Evolutionary conservation across 2,329 filamentous ascomycete species (phyloP).

Genomic region (Rosellinia necatrix): DNA sequence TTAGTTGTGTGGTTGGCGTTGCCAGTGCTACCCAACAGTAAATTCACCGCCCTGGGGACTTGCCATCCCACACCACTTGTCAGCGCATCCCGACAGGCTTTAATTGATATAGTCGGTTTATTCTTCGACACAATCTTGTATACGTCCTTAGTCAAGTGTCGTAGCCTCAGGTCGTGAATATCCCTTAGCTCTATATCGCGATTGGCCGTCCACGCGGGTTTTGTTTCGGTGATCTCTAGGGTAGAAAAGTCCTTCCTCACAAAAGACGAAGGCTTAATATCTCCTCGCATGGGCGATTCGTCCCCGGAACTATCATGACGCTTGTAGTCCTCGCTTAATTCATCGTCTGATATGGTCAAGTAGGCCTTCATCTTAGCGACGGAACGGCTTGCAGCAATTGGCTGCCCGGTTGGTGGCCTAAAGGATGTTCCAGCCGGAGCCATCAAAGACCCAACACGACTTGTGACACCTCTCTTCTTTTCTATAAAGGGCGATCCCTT

Average conservation of each 20-base stretch:
- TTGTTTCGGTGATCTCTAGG: slow-evolving; percentile 18
- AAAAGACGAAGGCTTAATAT: slow-evolving; percentile 42
- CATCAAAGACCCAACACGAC: slow-evolving; percentile 64
- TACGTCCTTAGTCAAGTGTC: slow-evolving; percentile 39
- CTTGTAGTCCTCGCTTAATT: slow-evolving; percentile 41
- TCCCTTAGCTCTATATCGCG: slow-evolving; percentile 36
- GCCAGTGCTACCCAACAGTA: slow-evolving; percentile 22
- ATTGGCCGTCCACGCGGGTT: slow-evolving; percentile 21
- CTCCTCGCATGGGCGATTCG: slow-evolving; percentile 38
- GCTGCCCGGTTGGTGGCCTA: slow-evolving; percentile 49
- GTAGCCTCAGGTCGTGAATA: slow-evolving; percentile 39
- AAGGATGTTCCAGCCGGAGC: slow-evolving; percentile 78
- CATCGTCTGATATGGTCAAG: slow-evolving; percentile 41
- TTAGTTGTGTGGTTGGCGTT: neutral
- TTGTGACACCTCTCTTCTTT: slow-evolving; percentile 21
- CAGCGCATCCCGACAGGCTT: slow-evolving; percentile 39
- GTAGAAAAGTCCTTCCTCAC: slow-evolving; percentile 30
- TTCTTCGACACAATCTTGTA: slow-evolving; percentile 37
- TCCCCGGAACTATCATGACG: slow-evolving; percentile 41
- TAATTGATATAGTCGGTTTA: slow-evolving; percentile 34
- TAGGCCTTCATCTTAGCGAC: slow-evolving; percentile 38
- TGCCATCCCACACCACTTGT: slow-evolving; percentile 35
- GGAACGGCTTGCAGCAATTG: slow-evolving; percentile 43
- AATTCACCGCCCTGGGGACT: slow-evolving; percentile 35
- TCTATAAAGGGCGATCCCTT: slow-evolving; percentile 23